Base-by-base conservation (phyloP, 495 filamentous ascomycete genomes). In the Elaphomyces granulatus region DNA sequence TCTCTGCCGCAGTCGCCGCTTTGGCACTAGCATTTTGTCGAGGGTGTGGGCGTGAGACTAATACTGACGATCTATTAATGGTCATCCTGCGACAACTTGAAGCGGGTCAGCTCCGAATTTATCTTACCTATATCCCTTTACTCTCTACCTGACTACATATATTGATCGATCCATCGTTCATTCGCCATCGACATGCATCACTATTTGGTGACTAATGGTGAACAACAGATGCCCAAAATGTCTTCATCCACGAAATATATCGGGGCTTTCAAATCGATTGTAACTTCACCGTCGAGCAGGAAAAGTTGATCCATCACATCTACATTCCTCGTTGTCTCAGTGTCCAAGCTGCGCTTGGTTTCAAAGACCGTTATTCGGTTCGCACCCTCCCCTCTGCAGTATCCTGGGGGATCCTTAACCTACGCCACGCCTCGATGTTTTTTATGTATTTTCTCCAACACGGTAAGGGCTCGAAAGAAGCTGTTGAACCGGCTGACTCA, bases 41-140 rank as follows among this genome's bases (percentile, higher is more conserved):
- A 39, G 59, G 75, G 32, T 64, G 69, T 58, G 58, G 65, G 34
- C 64, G 58, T 20, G 72, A 73, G 42, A 58, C 61, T 37, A 79
- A 71, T 37, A 80, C 68, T 38, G 86, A 94, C 52, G 86, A 94
- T 51, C 62, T 87, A 15, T 55, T 92, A 19, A 75, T 82, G 20
- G 66, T 79, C 9, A 70, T 77, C 16, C 64, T 56, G 39, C 51
- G 52, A 34, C 65, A 68, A 41, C 46, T 72, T 9, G 64, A 68
- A n/a, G 45, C 59, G 36, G 60, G 74, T 51, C 59, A 70, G 44
- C 70, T 61, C 42, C 50, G 58, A n/a, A n/a, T n/a, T n/a, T n/a
- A n/a, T n/a, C n/a, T n/a, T n/a, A n/a, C n/a, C n/a, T n/a, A n/a
- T n/a, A n/a, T n/a, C n/a, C n/a, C n/a, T n/a, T n/a, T n/a, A n/a